Conservation (phyloP, 768 basidiomycete genomes). For the Coprinellus micaceus region DNA sequence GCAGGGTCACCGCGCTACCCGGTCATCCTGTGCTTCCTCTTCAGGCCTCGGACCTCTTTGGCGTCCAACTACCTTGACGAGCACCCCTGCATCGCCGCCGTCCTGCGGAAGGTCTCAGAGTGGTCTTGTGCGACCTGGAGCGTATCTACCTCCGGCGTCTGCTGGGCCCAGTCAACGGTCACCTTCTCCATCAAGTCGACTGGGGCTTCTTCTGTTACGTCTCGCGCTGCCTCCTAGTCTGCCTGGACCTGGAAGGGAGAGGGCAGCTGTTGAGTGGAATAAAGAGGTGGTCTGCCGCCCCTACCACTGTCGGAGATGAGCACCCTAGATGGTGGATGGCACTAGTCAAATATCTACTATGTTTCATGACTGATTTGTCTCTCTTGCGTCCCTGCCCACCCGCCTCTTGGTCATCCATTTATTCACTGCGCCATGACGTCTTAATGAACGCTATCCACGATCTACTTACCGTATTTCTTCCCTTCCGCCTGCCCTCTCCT, state of each 20-base stretch:
- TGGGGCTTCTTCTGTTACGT: conserved; percentile 2
- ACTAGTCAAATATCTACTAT: conserved; percentile 18
- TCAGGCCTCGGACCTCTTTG: conserved; percentile 20
- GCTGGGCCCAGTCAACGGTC: conserved; percentile 6
- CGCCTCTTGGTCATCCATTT: background rate
- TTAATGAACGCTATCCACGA: background rate
- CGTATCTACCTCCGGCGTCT: conserved; percentile 16
- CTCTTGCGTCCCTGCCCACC: background rate
- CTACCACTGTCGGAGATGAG: conserved; percentile 41
- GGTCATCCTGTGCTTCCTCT: conserved; percentile 24
- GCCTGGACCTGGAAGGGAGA: too few relatives aligned
- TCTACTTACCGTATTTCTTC: background rate
- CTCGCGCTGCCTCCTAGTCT: background rate
- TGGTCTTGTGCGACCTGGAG: conserved; percentile 20
- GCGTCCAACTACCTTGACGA: conserved; percentile 13
- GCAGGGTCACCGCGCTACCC: conserved; percentile 18
- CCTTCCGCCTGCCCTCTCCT: too few relatives aligned
- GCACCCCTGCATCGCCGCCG: conserved; percentile 2
- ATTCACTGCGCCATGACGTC: too few relatives aligned
- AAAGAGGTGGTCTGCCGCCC: conserved; percentile 22
- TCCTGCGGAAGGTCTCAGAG: conserved; percentile 9
- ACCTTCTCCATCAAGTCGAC: conserved; percentile 6
- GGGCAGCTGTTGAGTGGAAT: conserved; percentile 13
- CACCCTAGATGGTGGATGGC: conserved; percentile 42
- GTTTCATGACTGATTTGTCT: background rate